Conservation (phyloP, 2,329 filamentous ascomycete species). For the Amphichorda felina region DNA sequence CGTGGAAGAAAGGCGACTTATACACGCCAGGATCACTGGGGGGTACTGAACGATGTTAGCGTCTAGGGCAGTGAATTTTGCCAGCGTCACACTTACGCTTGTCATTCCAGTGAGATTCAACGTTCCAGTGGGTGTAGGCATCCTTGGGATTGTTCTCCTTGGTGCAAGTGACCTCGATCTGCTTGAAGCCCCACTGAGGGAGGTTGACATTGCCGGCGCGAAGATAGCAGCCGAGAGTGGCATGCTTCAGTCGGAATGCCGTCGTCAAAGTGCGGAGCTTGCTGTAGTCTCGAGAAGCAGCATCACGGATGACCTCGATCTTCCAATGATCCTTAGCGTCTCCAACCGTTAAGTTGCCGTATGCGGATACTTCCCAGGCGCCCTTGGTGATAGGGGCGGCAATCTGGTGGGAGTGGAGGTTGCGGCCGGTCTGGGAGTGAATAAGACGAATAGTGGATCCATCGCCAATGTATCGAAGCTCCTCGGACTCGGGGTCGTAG, state of each 20-base stretch:
- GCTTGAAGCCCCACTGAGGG: constrained; percentile 98
- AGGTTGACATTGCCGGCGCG: constrained; percentile 92
- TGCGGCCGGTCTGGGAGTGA: constrained; percentile 90
- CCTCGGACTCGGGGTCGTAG: constrained; percentile 54
- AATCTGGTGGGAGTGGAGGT: constrained; percentile 89
- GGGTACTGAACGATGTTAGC: constrained; percentile 47
- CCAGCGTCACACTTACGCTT: constrained; percentile 52
- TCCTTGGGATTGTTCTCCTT: constrained; percentile 89
- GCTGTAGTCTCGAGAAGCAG: constrained; percentile 73
- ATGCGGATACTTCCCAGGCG: constrained; percentile 87
- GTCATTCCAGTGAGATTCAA: constrained; percentile 90
- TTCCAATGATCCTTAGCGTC: constrained; percentile 98
- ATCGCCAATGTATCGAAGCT: constrained; percentile 67
- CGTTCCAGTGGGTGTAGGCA: constrained; percentile 97
- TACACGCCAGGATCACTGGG: constrained; percentile 82
- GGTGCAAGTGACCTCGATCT: constrained; percentile 93
- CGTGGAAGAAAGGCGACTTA: constrained; percentile 93
- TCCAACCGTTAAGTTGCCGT: constrained; percentile 89
- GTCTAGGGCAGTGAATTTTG: neutral
- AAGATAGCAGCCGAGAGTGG: constrained; percentile 78
- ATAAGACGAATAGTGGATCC: constrained; percentile 74
- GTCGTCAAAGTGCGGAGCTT: constrained; percentile 87
- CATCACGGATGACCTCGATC: constrained; percentile 83
- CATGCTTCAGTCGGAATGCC: constrained; percentile 78
- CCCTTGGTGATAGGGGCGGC: constrained; percentile 80